These are phyloP conservation scores for Penicillium salamii DNA, from an alignment of 495 filamentous ascomycete genomes.

Conservation along the genomic window DNA sequence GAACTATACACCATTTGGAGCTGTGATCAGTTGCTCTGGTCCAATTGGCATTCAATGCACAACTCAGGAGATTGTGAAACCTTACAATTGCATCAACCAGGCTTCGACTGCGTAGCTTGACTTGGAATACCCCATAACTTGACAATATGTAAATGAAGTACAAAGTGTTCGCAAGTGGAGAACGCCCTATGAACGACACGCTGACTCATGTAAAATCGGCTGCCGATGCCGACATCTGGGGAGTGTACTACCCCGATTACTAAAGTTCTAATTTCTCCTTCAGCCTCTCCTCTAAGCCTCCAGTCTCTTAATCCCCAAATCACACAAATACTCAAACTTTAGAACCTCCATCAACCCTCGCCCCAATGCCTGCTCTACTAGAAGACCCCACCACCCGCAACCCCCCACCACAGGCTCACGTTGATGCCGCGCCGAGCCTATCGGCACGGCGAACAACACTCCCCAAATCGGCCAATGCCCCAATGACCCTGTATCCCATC, in stretches of 20 bases:
- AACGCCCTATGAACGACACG: conserved; percentile 21
- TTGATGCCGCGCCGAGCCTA: conserved; percentile 57
- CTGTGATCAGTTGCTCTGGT: no score
- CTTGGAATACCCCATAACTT: not conserved
- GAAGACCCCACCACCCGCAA: conserved; percentile 65
- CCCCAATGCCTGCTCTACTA: conserved; percentile 56
- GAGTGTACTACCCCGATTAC: not conserved
- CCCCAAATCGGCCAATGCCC: conserved; percentile 65
- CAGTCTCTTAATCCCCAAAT: no score
- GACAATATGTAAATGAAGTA: no score
- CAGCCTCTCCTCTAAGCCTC: not conserved
- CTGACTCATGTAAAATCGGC: conserved; percentile 13
- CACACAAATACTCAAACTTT: no score
- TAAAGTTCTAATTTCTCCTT: not conserved
- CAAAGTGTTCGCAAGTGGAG: no score
- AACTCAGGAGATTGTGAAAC: no score
- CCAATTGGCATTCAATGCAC: no score
- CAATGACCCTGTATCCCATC: conserved; percentile 77
- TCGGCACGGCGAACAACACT: conserved; percentile 74
- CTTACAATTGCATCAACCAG: no score
- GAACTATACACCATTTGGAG: no score
- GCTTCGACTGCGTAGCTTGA: no score
- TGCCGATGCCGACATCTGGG: not conserved
- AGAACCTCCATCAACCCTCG: no score
- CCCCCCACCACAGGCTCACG: conserved; percentile 54